Base-by-base conservation (phyloP, 371 early-diverging fungal genomes). In the Capniomyces stellatus region DNA sequence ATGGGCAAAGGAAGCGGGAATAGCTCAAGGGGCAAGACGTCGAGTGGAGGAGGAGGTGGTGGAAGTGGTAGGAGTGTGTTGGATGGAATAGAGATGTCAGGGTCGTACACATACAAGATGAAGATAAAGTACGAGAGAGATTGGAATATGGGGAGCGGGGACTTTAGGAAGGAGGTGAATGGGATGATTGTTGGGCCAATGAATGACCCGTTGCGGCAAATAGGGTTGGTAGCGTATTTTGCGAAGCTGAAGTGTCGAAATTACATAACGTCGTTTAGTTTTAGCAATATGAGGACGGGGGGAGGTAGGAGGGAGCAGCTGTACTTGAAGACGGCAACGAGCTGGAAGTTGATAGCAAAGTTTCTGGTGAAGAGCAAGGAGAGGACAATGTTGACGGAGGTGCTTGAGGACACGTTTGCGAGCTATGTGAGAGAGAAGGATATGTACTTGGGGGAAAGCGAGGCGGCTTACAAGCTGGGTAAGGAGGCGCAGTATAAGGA, bases 181-280 rank as follows among this genome's bases (percentile, higher is more conserved):
- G 64, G 62, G 29, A 60, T 66, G 23, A 57, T 58, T 23, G 60
- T 83, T 54, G 87, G 87, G 1, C 78, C 86, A 0, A 69, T 66
- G 18, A 81, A 82, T 49, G 83, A 87, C 54, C 87, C 86, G 2
- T 62, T 87, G 6, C 71, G 74, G 1, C 61, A 75, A 0, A 23
- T 87, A 1, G 67, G 70, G 0, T 65, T 87, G 6, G 67, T 62
- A 31, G 79, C 85, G 0, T 54, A 77, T 8, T 85, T 85, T 57
- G 81, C 82, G 15, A 62, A 73, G 12, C 64, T 73, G 0, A 66
- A 73, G 0, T 66, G 74, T 35, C 58, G 62, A n/a, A 57, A 64
- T 1, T 81, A 77, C 47, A 48, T 74, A 39, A 78, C 79, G 12
- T 60, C 71, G 25, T 71, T 74, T 39, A 31, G 47, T 12, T 19